A percentile compares a stretch with the other conserved stretches of the same genome.
These are phyloP conservation scores for Coffea canephora DNA, from an alignment of 257 asterid species.

Conservation along the genomic window DNA sequence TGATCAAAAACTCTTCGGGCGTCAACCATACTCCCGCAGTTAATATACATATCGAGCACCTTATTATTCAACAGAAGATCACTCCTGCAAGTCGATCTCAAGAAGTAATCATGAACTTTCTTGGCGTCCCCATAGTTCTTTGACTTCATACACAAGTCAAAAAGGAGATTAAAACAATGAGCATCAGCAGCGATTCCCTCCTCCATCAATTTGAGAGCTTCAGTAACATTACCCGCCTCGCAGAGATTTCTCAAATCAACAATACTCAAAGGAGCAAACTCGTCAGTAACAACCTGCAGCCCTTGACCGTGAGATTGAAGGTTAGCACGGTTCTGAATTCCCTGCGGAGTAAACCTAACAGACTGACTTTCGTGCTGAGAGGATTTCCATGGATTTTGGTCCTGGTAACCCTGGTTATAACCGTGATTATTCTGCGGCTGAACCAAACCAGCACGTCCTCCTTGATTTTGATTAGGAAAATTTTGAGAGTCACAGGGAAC, in stretches of 20 bases:
- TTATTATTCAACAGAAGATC: slow-evolving; percentile 60
- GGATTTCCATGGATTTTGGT: slow-evolving; percentile 10
- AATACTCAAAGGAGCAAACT: slow-evolving; percentile 19
- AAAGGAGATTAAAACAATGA: slow-evolving; percentile 67
- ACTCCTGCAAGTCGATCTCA: slow-evolving; percentile 71
- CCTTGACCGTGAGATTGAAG: slow-evolving; percentile 45
- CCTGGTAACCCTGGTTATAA: slow-evolving; percentile 13
- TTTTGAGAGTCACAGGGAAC: slow-evolving; percentile 5
- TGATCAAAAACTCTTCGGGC: slow-evolving; percentile 90
- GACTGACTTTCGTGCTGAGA: neutral
- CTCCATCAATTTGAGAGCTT: slow-evolving; percentile 77
- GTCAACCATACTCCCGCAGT: slow-evolving; percentile 86
- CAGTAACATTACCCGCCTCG: slow-evolving; percentile 71
- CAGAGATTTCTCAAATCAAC: slow-evolving; percentile 63
- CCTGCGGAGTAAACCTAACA: neutral
- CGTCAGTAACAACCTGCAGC: slow-evolving; percentile 27
- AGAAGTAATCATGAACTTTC: slow-evolving; percentile 80
- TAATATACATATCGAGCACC: slow-evolving; percentile 78
- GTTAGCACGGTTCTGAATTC: slow-evolving; percentile 5
- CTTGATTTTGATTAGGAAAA: slow-evolving; percentile 9
- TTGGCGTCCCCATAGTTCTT: slow-evolving; percentile 86
- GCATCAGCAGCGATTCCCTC: slow-evolving; percentile 62
- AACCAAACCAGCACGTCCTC: neutral
- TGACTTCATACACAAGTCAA: slow-evolving; percentile 60
- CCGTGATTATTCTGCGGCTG: slow-evolving; percentile 35